Conservation (phyloP, 208 protist genomes). For the Trichomonas tenax region DNA sequence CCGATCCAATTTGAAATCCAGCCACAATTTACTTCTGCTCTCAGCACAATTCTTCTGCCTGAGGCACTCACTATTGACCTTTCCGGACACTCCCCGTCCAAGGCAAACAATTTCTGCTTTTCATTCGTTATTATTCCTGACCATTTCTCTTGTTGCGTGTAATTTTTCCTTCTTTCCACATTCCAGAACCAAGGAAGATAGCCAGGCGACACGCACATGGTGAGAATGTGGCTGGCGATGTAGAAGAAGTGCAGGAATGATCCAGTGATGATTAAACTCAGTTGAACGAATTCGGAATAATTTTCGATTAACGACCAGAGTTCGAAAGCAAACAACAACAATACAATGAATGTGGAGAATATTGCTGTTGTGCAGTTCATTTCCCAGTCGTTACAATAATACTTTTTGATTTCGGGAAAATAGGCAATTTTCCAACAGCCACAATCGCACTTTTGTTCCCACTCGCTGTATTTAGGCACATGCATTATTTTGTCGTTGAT, state of each 20-base stretch:
- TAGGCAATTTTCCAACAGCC: neutral
- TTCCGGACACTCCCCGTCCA: neutral
- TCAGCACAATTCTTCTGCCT: neutral
- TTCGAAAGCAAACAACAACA: neutral
- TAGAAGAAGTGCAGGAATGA: neutral
- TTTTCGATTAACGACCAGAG: neutral
- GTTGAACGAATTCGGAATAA: too few relatives aligned
- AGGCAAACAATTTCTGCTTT: neutral
- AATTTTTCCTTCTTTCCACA: neutral
- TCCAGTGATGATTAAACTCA: neutral
- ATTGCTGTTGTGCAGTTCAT: neutral
- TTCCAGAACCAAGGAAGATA: neutral
- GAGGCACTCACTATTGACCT: neutral
- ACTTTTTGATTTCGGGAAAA: neutral
- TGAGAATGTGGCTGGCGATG: neutral
- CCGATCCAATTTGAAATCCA: conserved; percentile 17
- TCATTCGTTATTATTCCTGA: neutral
- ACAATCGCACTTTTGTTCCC: neutral
- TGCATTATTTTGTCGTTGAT: neutral
- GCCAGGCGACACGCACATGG: neutral
- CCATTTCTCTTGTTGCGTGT: neutral
- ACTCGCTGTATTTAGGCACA: neutral
- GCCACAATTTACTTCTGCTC: neutral
- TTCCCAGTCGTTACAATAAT: conserved; percentile 12
- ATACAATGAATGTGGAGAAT: neutral